Percentiles rank a stretch among this genome's conserved stretches.
Evolutionary conservation across 1,139 yeast species (phyloP).

Genomic region (Pichia sp.): DNA sequence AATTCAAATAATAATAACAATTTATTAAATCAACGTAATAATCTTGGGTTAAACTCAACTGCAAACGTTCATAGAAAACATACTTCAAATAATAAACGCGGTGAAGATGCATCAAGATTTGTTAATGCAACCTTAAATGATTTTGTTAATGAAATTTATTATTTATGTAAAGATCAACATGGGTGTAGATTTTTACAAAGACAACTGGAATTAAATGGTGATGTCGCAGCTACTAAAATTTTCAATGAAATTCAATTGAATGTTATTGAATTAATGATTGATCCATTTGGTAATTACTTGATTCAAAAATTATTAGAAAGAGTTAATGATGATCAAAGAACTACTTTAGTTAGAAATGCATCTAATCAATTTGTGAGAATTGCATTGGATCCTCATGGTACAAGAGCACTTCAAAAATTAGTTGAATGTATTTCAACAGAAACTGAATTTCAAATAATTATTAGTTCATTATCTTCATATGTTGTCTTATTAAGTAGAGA

Average conservation of each 20-base stretch:
- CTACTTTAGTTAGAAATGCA: conserved; percentile 64
- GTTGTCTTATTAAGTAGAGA: conserved; percentile 81
- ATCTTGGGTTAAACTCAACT: conserved; percentile 25
- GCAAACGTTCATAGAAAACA: conserved; percentile 33
- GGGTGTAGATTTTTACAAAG: conserved; percentile 57
- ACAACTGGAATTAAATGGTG: conserved; percentile 41
- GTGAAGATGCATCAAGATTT: conserved; percentile 37
- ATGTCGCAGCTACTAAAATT: conserved; percentile 53
- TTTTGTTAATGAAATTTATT: conserved; percentile 47
- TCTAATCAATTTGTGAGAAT: conserved; percentile 69
- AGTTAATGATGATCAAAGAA: conserved; percentile 63
- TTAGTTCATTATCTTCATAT: conserved; percentile 60
- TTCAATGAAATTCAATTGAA: conserved; percentile 75
- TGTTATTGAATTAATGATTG: conserved; percentile 84
- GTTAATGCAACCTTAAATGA: conserved; percentile 44
- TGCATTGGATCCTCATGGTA: conserved; percentile 81
- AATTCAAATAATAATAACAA: too few species aligned
- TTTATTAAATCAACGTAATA: conserved; percentile 11
- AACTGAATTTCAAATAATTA: conserved; percentile 49
- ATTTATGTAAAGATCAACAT: conserved; percentile 55
- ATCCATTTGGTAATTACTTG: conserved; percentile 95
- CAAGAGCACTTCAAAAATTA: conserved; percentile 87
- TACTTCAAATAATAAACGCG: conserved; percentile 31
- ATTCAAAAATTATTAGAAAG: conserved; percentile 84
- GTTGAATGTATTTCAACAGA: conserved; percentile 61